Percentiles rank a stretch among this genome's conserved stretches.
These are phyloP conservation scores for Geotrichum citri-aurantii DNA, from an alignment of 1,139 yeast genomes.

Conservation along the genomic window DNA sequence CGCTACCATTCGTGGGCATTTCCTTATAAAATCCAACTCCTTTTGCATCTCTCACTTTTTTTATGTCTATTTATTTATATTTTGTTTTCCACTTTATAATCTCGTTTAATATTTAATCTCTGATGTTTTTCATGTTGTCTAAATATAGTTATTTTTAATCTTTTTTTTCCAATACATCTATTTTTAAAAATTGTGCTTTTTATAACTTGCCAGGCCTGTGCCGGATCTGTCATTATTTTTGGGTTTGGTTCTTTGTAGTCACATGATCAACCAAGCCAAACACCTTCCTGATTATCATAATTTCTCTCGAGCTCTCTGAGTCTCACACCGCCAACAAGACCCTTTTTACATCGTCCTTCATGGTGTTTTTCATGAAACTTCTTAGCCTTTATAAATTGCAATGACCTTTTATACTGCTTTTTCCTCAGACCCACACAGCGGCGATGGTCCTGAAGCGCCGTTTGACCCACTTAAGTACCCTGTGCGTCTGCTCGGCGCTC, in stretches of 20 bases:
- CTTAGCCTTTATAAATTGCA: not conserved
- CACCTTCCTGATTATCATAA: too few species aligned
- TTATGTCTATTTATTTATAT: not conserved
- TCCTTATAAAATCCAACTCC: not conserved
- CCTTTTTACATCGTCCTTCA: not conserved
- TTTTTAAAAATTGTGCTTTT: too few species aligned
- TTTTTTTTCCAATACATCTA: too few species aligned
- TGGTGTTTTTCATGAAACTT: not conserved
- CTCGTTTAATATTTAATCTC: not conserved
- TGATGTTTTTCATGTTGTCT: not conserved
- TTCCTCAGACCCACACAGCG: not conserved
- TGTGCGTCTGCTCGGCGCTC: conserved; percentile 27
- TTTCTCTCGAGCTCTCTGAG: too few species aligned
- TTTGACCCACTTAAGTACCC: conserved; percentile 17
- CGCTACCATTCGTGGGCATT: not conserved
- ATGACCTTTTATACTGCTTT: not conserved
- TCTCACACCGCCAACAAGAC: not conserved
- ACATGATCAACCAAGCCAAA: too few species aligned
- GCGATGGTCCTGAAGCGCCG: conserved; percentile 13
- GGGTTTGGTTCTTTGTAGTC: too few species aligned
- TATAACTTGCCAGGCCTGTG: too few species aligned
- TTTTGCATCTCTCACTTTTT: not conserved
- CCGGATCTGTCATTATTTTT: too few species aligned
- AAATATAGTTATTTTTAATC: too few species aligned
- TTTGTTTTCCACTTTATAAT: not conserved